phyloP scores from a whole-genome alignment of 352 stramenopile species.

The Sclerospora graminicola region DNA sequence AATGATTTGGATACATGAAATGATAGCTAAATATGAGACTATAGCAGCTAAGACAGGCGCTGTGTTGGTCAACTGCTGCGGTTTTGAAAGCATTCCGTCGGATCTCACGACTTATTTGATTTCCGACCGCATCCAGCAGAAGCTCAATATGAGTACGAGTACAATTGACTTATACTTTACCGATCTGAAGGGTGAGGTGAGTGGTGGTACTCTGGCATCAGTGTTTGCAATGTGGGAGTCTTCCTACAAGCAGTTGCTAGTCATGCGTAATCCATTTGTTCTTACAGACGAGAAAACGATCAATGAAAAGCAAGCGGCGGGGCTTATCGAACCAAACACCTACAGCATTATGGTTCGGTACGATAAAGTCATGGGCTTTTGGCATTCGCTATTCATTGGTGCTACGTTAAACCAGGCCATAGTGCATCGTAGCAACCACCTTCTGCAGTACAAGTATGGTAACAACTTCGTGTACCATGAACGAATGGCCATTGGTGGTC shows the following conservation, averaged over 20 bases:
- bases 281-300: conserved; percentile 41
- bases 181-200: conserved; percentile 37
- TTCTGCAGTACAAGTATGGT: conserved; percentile 48
- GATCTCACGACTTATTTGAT: conserved; percentile 76
- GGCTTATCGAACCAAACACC: conserved; percentile 30
- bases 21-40: conserved; percentile 57
- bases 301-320: conserved; percentile 18
- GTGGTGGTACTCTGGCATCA: conserved; percentile 46
- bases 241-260: conserved; percentile 26
- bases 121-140: conserved; percentile 48
- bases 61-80: conserved; percentile 81
- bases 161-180: conserved; percentile 42
- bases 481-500: conserved; percentile 34
- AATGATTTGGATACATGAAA: conserved; percentile 71
- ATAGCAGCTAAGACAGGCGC: conserved; percentile 53
- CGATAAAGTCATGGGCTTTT: conserved; percentile 54
- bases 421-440: conserved; percentile 65
- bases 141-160: conserved; percentile 26
- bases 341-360: conserved; percentile 35
- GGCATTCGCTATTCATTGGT: conserved; percentile 74
- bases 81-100: conserved; percentile 85
- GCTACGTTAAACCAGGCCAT: conserved; percentile 65
- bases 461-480: conserved; percentile 57
- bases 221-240: conserved; percentile 51
- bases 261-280: conserved; percentile 40